Evolutionary conservation across 352 stramenopile species (phyloP).

Genomic region (Globisporangium barbulae): DNA sequence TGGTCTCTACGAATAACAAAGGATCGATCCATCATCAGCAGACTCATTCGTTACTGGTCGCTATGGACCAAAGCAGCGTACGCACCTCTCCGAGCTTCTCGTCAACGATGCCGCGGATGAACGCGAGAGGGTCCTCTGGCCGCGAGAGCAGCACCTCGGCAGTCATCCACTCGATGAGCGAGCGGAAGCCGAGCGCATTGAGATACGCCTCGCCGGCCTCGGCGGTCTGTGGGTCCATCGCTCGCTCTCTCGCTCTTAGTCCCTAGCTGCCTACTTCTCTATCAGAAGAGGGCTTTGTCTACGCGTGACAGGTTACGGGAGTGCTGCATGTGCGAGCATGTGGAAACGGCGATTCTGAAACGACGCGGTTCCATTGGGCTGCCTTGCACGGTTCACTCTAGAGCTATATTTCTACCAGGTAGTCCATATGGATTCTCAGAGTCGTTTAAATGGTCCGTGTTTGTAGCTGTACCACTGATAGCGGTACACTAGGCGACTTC

Average conservation of each 20-base stretch:
- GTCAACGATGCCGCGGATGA: conserved; percentile 74
- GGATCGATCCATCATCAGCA: no score
- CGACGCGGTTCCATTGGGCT: background rate
- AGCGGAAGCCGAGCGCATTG: conserved; percentile 86
- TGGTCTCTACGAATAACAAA: conserved; percentile 18
- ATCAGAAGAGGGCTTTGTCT: no score
- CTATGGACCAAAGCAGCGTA: background rate
- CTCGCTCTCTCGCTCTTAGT: background rate
- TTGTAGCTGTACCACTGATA: background rate
- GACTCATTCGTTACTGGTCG: no score
- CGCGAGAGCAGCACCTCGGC: conserved; percentile 81
- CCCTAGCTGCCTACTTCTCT: no score
- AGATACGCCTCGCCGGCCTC: conserved; percentile 85
- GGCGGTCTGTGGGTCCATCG: conserved; percentile 71
- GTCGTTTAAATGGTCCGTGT: no score
- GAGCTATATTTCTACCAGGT: no score
- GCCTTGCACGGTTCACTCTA: background rate
- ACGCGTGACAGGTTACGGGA: background rate
- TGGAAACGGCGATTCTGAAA: conserved; percentile 6
- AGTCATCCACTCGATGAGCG: conserved; percentile 90
- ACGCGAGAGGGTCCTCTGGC: conserved; percentile 84
- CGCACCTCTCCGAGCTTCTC: conserved; percentile 78
- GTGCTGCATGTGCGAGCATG: background rate
- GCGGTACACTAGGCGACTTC: background rate
- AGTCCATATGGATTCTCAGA: no score